Percentiles rank a stretch among this genome's conserved stretches.
phyloP scores from a whole-genome alignment of 805 yeast genomes.

The Monosporozyma yasuniensis region DNA sequence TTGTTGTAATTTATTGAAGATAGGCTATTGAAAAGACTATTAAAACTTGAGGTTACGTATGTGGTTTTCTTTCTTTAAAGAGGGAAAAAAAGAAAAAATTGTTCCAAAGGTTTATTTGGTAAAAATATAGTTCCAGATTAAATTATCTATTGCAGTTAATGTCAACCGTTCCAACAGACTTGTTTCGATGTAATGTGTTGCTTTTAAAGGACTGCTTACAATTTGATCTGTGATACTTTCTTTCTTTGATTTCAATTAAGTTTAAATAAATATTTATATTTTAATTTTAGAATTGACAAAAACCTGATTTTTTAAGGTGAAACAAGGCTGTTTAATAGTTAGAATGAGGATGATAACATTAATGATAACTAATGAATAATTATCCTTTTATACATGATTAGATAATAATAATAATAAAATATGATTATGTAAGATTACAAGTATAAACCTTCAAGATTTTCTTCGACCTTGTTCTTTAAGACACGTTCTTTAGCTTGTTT shows the following conservation, averaged over 20 bases:
- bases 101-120: too few species aligned
- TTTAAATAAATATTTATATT: background rate
- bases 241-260: background rate
- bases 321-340: background rate
- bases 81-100: too few species aligned
- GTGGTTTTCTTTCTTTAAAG: too few species aligned
- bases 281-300: background rate
- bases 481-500: constrained; percentile 90
- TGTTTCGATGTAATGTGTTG: background rate
- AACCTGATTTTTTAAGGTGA: background rate
- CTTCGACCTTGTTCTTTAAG: constrained; percentile 92
- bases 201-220: background rate
- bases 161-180: too few species aligned
- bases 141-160: too few species aligned
- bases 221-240: background rate
- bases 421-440: constrained; percentile 33
- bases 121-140: too few species aligned
- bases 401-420: background rate
- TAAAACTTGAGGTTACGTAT: background rate
- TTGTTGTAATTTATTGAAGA: background rate
- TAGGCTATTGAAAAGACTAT: background rate
- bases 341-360: background rate
- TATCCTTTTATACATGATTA: background rate
- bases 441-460: constrained; percentile 88
- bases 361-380: background rate